Conservation (phyloP, 1,284 basidiomycete genomes). For the Peniophora sp. region DNA sequence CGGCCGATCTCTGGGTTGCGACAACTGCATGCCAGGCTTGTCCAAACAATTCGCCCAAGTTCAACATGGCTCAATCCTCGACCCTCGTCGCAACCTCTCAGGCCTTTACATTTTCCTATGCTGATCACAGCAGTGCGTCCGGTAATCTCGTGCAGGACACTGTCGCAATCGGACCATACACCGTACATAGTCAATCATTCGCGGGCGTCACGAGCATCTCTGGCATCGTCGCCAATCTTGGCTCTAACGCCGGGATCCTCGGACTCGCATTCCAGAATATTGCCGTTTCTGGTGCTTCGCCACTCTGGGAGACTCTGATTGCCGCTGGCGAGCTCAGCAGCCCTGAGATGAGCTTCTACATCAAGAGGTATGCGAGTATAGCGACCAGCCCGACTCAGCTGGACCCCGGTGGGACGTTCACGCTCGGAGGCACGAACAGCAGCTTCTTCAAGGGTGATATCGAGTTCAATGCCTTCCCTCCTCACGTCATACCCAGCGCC, state of each 20-base stretch:
- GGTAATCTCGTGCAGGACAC: slow-evolving; percentile 9
- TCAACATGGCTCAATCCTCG: slow-evolving; percentile 15
- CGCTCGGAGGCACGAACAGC: slow-evolving; percentile 68
- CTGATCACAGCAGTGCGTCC: slow-evolving; percentile 26
- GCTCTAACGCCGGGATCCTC: slow-evolving; percentile 17
- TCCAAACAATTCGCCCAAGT: slow-evolving; percentile 19
- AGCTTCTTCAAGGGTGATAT: slow-evolving; percentile 55
- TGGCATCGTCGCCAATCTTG: slow-evolving; percentile 10
- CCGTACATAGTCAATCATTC: slow-evolving; percentile 31
- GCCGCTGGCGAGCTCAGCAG: slow-evolving; percentile 35
- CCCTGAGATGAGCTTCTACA: slow-evolving; percentile 55
- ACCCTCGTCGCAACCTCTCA: slow-evolving; percentile 16
- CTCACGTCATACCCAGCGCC: slow-evolving; percentile 27
- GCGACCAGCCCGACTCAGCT: slow-evolving; percentile 23
- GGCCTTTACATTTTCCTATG: slow-evolving; percentile 11
- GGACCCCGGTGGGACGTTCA: slow-evolving; percentile 56
- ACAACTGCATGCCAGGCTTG: slow-evolving; percentile 30
- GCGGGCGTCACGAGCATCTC: slow-evolving; percentile 17
- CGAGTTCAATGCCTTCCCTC: slow-evolving; percentile 37
- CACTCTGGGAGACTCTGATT: slow-evolving; percentile 65
- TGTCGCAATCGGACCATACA: slow-evolving; percentile 43
- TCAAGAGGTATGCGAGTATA: slow-evolving; percentile 22
- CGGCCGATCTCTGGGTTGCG: slow-evolving; percentile 44
- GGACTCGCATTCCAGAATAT: slow-evolving; percentile 37
- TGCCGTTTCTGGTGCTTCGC: slow-evolving; percentile 36